phyloP scores from a whole-genome alignment of 2,329 filamentous ascomycete genomes.

The Aspergillus sp. region DNA sequence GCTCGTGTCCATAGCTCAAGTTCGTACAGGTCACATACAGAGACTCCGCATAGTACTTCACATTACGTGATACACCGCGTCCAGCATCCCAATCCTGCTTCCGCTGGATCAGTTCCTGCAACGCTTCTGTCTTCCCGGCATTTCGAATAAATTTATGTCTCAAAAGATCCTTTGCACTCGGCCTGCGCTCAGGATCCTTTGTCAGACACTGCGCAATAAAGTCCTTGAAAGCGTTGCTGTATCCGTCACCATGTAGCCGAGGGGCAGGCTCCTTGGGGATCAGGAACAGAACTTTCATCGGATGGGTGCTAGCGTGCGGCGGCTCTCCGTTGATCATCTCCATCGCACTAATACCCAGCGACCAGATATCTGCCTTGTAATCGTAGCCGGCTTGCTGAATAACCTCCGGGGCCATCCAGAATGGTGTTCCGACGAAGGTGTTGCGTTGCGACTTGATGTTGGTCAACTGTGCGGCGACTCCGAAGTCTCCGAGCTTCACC shows the following conservation, averaged over 20 bases:
- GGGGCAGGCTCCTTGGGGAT: conserved; percentile 89
- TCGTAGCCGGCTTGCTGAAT: conserved; percentile 85
- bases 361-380: conserved; percentile 94
- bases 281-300: conserved; percentile 91
- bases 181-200: conserved; percentile 85
- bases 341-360: conserved; percentile 86
- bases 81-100: conserved; percentile 81
- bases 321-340: conserved; percentile 88
- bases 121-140: conserved; percentile 83
- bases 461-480: conserved; percentile 92
- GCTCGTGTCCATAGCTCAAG: conserved; percentile 23
- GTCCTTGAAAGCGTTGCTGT: conserved; percentile 90
- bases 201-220: conserved; percentile 89
- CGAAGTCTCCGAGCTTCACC: conserved; percentile 96
- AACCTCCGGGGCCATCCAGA: conserved; percentile 96
- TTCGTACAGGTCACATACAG: conserved; percentile 54
- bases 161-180: conserved; percentile 83
- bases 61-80: conserved; percentile 69
- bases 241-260: conserved; percentile 76
- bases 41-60: conserved; percentile 92
- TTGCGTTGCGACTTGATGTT: conserved; percentile 98
- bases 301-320: conserved; percentile 82
- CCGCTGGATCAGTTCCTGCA: conserved; percentile 83
- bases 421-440: conserved; percentile 96
- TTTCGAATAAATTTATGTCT: conserved; percentile 85